Evolutionary conservation across 208 protist genomes (phyloP).

Genomic region (Trypanosoma lewisi): DNA sequence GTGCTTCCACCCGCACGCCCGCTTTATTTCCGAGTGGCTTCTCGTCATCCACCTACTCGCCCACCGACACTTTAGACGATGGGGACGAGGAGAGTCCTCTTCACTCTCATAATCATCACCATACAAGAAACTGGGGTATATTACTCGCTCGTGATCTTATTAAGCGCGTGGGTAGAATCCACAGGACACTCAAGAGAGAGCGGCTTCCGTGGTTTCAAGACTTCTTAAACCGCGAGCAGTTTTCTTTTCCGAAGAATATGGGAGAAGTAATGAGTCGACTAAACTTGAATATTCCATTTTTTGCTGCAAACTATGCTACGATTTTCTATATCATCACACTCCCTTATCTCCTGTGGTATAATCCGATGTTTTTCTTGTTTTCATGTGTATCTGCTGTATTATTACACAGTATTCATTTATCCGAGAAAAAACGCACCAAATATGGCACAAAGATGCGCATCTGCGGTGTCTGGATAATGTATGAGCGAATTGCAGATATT

Average conservation of each 20-base stretch:
- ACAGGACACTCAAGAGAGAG: constrained; percentile 38
- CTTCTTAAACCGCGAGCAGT: constrained; percentile 54
- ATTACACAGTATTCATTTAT: constrained; percentile 39
- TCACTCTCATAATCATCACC: no score
- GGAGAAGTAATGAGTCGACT: constrained; percentile 48
- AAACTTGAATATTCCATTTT: constrained; percentile 87
- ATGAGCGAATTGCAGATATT: constrained; percentile 45
- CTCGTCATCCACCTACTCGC: no score
- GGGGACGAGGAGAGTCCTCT: no score
- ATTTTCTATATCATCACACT: constrained; percentile 58
- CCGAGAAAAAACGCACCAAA: constrained; percentile 23
- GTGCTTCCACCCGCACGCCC: no score
- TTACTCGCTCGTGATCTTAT: neutral
- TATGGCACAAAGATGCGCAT: constrained; percentile 31
- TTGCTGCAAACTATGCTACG: constrained; percentile 72
- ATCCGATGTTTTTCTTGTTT: constrained; percentile 54
- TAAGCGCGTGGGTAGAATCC: constrained; percentile 13
- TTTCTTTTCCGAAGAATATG: constrained; percentile 41
- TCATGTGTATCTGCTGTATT: constrained; percentile 34
- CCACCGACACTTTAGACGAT: no score
- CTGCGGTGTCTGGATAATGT: constrained; percentile 37
- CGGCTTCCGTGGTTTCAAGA: constrained; percentile 75
- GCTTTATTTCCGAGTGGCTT: no score
- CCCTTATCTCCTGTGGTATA: constrained; percentile 63
- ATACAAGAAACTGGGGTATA: no score